Evolutionary conservation across 805 yeast species (phyloP), one percentile per base, ranked within the genome.

Genomic region (Wickerhamiella alocasiicola): DNA sequence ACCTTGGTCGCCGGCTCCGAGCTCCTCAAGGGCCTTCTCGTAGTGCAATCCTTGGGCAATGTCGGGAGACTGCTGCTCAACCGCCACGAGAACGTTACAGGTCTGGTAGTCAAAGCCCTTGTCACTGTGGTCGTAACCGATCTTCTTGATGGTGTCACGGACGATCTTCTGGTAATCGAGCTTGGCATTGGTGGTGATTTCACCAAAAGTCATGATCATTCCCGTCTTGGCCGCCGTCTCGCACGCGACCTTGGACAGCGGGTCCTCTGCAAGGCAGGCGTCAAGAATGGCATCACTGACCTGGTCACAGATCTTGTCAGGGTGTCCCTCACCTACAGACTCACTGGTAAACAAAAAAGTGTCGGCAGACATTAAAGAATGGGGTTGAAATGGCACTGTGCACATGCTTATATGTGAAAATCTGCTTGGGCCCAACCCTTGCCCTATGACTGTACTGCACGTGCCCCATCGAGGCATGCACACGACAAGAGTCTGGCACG

Each of bases 1-100:
- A 80, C 98, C 98, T 71, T 91, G 98, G 72, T 91, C 98, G 78
- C 98, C 98, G 52, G 98, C 98, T 67, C 98, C 98, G 60, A 91
- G 77, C 46, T 91, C 93, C 74, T 91, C 98, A 51, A 91, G 71
- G 43, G 81, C 94, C 70, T 79, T 55, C 64, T 91, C 96, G 69
- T 81, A 81, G 70, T 91, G 97, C 61, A 91, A 77, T 76, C 98
- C 98, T 71, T 88, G 97, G 48, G 98, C 98, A 59, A 91, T 91
- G 70, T 91, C 98, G 55, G 94, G 91, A 41, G 96, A 85, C 72
- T 91, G 98, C 72, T 91, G 96, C 74, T 91, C 98, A 65, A 91
- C 85, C 65, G 98, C 98, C 49, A 91, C 97, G 51, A 91, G 73
- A 44, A 91, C 97, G 69, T 91, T 91, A 76, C 98, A 91, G 56